Conservation (phyloP, 1,284 basidiomycete genomes). For the Irpex sp. region DNA sequence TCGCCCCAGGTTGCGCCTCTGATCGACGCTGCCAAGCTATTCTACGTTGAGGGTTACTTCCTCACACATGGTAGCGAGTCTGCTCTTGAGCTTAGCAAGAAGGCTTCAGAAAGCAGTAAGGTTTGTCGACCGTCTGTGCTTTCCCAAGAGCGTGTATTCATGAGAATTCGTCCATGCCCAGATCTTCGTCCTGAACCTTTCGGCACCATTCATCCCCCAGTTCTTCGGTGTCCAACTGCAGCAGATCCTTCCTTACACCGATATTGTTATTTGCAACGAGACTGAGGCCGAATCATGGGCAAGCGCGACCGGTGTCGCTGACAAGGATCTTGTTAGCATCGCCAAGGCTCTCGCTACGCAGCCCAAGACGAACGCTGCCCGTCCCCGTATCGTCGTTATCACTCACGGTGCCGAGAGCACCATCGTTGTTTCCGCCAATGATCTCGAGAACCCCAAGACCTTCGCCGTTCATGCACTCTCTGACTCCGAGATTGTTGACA, state of each 20-base stretch:
- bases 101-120: slow-evolving; percentile 78
- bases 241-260: slow-evolving; percentile 77
- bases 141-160: background rate
- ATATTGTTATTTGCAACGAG: slow-evolving; percentile 94
- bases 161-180: slow-evolving; percentile 25
- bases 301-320: slow-evolving; percentile 52
- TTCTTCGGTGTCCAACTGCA: slow-evolving; percentile 88
- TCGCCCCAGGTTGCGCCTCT: slow-evolving; percentile 77
- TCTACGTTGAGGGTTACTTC: slow-evolving; percentile 98
- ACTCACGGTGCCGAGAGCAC: slow-evolving; percentile 89
- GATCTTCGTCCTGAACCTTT: slow-evolving; percentile 91
- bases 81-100: slow-evolving; percentile 76
- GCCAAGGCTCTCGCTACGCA: slow-evolving; percentile 71
- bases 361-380: slow-evolving; percentile 67
- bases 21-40: slow-evolving; percentile 80
- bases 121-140: slow-evolving; percentile 32
- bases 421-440: slow-evolving; percentile 67
- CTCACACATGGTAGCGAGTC: slow-evolving; percentile 88
- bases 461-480: slow-evolving; percentile 65
- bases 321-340: slow-evolving; percentile 63
- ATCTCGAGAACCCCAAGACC: slow-evolving; percentile 50
- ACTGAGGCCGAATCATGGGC: slow-evolving; percentile 91
- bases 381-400: slow-evolving; percentile 84
- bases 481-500: slow-evolving; percentile 85
- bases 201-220: slow-evolving; percentile 95